phyloP scores from a whole-genome alignment of 495 filamentous ascomycete genomes.

The Acidomyces sp. region DNA sequence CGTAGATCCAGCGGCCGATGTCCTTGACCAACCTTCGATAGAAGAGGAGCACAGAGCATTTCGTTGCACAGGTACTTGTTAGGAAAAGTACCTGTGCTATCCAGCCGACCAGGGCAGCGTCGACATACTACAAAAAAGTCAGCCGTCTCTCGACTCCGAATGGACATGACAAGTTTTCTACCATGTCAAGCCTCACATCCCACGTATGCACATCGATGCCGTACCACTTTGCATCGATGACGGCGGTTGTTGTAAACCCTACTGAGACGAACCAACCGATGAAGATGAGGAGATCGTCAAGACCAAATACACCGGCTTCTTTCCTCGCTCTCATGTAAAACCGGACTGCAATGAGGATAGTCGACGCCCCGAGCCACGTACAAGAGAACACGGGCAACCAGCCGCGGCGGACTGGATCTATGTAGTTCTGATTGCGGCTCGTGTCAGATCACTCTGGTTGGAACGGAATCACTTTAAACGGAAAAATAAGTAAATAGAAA shows the following conservation, averaged over 20 bases:
- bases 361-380: neutral
- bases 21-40: conserved; percentile 16
- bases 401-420: conserved; percentile 2
- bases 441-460: too few species aligned
- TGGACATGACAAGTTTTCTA: neutral
- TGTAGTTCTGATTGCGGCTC: conserved; percentile 5
- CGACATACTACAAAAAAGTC: neutral
- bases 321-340: conserved; percentile 5
- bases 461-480: too few species aligned
- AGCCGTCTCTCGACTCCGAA: too few species aligned
- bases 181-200: conserved; percentile 5
- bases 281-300: conserved; percentile 11
- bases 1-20: conserved; percentile 6
- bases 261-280: conserved; percentile 3
- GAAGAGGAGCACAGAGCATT: conserved; percentile 20
- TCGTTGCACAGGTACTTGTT: conserved; percentile 17
- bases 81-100: conserved; percentile 20
- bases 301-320: conserved; percentile 2
- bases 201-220: conserved; percentile 23
- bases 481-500: too few species aligned
- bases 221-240: conserved; percentile 1
- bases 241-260: conserved; percentile 4
- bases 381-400: conserved; percentile 6
- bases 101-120: conserved; percentile 12
- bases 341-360: conserved; percentile 1